Percentiles rank a stretch among this genome's conserved stretches.
phyloP scores from a whole-genome alignment of 2,329 filamentous ascomycete genomes.

The Fusarium bulbicola region DNA sequence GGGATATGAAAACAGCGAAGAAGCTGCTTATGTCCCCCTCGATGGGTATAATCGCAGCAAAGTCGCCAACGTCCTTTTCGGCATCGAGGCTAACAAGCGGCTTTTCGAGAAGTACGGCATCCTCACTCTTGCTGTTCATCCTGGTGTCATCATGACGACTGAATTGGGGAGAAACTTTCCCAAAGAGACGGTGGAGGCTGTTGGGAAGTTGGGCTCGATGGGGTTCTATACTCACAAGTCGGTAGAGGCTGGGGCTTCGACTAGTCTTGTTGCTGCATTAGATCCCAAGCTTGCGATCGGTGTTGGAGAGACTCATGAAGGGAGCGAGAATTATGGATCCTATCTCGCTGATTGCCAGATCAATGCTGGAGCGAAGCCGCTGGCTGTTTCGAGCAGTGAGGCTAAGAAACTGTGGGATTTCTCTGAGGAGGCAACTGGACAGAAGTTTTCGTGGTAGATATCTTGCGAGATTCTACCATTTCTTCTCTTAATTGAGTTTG shows the following conservation, averaged over 20 bases:
- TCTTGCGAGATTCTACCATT: fast-evolving
- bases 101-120: constrained; percentile 1
- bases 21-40: background rate
- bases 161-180: background rate
- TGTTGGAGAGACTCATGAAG: background rate
- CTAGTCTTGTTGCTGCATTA: constrained; percentile 2
- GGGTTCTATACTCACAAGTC: background rate
- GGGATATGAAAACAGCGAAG: background rate
- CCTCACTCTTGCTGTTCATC: background rate
- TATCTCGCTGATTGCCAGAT: constrained; percentile 6
- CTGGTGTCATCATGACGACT: background rate
- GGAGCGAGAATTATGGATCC: background rate
- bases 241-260: background rate
- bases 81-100: constrained; percentile 1
- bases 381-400: constrained; percentile 10
- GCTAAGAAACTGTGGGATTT: constrained; percentile 10
- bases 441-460: background rate
- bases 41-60: constrained; percentile 8
- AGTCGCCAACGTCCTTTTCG: constrained; percentile 9
- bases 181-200: background rate
- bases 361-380: background rate
- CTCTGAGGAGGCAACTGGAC: background rate
- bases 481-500: fast-evolving
- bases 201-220: background rate
- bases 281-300: background rate